Evolutionary conservation across 1,284 basidiomycete genomes (phyloP).

Genomic region (Leccinum pachyderme): DNA sequence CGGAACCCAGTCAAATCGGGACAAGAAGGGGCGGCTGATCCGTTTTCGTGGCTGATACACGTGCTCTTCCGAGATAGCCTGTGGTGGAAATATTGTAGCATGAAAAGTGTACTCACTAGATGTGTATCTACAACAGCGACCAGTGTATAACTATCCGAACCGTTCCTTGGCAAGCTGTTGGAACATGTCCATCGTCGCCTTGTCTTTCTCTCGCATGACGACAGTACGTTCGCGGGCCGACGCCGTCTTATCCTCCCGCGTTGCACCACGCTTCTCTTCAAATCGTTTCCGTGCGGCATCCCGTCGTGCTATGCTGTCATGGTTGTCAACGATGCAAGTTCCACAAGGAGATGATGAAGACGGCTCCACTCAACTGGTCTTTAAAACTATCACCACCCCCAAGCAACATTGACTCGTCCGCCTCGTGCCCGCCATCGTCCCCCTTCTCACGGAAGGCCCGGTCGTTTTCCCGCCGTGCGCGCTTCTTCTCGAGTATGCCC

Average conservation of each 20-base stretch:
- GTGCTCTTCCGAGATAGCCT: neutral
- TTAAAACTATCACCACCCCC: slow-evolving; percentile 74
- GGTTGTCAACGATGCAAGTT: slow-evolving; percentile 9
- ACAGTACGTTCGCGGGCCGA: slow-evolving; percentile 51
- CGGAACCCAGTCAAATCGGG: neutral
- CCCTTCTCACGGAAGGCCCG: slow-evolving; percentile 64
- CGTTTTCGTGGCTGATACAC: neutral
- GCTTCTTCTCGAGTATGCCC: slow-evolving; percentile 75
- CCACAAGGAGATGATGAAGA: slow-evolving; percentile 25
- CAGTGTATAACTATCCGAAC: slow-evolving; percentile 49
- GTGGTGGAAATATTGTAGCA: neutral
- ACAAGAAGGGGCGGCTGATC: neutral
- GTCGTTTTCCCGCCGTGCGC: slow-evolving; percentile 60
- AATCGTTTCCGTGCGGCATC: slow-evolving; percentile 61
- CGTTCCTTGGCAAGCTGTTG: slow-evolving; percentile 73
- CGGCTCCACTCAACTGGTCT: slow-evolving; percentile 46
- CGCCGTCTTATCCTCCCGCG: slow-evolving; percentile 47
- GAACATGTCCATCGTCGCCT: slow-evolving; percentile 83
- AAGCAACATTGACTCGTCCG: slow-evolving; percentile 66
- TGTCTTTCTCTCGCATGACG: slow-evolving; percentile 67
- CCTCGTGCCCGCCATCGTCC: slow-evolving; percentile 63
- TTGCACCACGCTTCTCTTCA: slow-evolving; percentile 44
- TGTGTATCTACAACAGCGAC: neutral
- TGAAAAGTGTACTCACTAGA: slow-evolving; percentile 7
- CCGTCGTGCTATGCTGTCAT: slow-evolving; percentile 58